These are phyloP conservation scores for Hymenoscyphus repandus DNA, from an alignment of 2,329 filamentous ascomycete species.

Conservation along the genomic window DNA sequence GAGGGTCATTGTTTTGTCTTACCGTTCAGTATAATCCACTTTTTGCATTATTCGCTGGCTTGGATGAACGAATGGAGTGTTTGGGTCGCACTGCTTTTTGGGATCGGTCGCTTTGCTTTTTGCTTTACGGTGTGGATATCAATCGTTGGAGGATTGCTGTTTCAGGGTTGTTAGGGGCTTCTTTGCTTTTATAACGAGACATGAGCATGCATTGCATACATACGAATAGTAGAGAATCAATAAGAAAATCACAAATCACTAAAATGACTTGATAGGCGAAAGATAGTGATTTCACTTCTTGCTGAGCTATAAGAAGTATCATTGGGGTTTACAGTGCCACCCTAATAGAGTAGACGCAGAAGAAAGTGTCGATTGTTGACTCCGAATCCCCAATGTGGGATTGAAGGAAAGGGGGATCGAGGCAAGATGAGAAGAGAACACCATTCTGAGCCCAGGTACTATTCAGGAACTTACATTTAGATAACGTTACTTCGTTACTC, in stretches of 20 bases:
- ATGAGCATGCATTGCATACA: slow-evolving; percentile 15
- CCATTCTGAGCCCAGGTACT: too few relatives aligned
- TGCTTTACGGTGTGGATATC: background rate
- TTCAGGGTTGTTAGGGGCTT: slow-evolving; percentile 8
- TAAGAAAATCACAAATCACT: slow-evolving; percentile 7
- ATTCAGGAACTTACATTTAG: too few relatives aligned
- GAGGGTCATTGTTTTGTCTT: slow-evolving; percentile 1
- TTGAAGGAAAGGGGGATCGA: too few relatives aligned
- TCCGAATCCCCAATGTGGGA: too few relatives aligned
- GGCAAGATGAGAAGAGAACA: too few relatives aligned
- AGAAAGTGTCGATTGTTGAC: too few relatives aligned
- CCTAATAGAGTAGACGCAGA: too few relatives aligned
- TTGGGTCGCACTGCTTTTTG: background rate
- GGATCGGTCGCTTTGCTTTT: background rate
- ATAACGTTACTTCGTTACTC: too few relatives aligned
- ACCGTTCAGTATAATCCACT: slow-evolving; percentile 5
- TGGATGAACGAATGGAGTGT: background rate
- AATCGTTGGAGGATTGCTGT: background rate
- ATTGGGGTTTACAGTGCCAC: too few relatives aligned
- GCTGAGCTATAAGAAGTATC: too few relatives aligned
- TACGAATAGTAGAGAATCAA: slow-evolving; percentile 5
- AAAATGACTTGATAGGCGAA: background rate
- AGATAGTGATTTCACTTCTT: too few relatives aligned
- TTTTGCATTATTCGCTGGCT: background rate
- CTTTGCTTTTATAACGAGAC: slow-evolving; percentile 11